Conservation (phyloP, 306 rosid species). For the Citrullus mucosospermus region DNA sequence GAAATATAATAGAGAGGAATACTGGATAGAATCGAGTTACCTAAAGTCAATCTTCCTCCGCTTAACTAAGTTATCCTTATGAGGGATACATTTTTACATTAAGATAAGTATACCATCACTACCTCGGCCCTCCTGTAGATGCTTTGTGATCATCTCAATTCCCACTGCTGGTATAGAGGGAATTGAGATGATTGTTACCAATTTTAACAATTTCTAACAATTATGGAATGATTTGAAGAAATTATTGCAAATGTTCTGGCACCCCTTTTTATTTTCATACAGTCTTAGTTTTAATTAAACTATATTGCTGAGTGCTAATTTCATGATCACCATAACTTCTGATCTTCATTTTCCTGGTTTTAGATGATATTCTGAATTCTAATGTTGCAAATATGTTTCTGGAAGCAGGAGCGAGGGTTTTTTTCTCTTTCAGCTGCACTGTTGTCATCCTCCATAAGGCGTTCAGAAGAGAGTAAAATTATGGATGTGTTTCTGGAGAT, state of each 20-base stretch:
- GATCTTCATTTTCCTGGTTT: neutral
- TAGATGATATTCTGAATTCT: neutral
- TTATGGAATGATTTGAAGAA: slow-evolving; percentile 1
- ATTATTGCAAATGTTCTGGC: neutral
- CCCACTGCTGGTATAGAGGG: neutral
- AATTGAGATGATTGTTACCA: neutral
- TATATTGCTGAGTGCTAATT: neutral
- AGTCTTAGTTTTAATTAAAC: neutral
- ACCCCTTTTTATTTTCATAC: neutral
- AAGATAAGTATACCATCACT: neutral
- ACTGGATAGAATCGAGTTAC: no score
- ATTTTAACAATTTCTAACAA: neutral
- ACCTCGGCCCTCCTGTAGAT: neutral
- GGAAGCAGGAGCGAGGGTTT: slow-evolving; percentile 86
- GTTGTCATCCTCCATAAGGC: slow-evolving; percentile 59
- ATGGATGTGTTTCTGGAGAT: slow-evolving; percentile 66
- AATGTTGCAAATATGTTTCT: slow-evolving; percentile 4
- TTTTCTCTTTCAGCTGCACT: slow-evolving; percentile 87
- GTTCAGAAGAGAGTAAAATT: slow-evolving; percentile 41
- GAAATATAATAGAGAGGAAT: no score
- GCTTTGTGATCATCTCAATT: neutral
- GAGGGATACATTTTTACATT: neutral
- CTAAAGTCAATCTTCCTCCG: no score
- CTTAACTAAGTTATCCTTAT: neutral
- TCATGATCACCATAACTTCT: neutral